Percentiles rank a stretch among this genome's conserved stretches.
Evolutionary conservation across 1,139 yeast species (phyloP).

Genomic region (Pichia sp.): DNA sequence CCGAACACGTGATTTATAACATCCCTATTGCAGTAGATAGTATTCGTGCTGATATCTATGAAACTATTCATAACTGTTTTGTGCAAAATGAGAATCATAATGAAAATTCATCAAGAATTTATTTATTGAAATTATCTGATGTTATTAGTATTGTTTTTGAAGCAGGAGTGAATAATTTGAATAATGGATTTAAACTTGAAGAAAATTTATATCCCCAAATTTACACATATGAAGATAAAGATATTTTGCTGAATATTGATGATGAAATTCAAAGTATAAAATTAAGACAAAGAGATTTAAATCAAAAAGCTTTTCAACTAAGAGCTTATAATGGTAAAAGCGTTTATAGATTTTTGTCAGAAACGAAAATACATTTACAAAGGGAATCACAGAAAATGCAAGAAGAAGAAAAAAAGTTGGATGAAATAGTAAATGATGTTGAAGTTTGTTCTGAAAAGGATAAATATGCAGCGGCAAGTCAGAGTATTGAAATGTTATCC

Average conservation of each 20-base stretch:
- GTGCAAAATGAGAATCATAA: slow-evolving; percentile 29
- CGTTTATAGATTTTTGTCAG: slow-evolving; percentile 6
- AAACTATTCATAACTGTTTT: slow-evolving; percentile 30
- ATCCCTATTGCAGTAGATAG: slow-evolving; percentile 32
- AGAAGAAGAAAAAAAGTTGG: not conserved
- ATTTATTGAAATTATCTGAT: slow-evolving; percentile 33
- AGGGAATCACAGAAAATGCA: slow-evolving; percentile 12
- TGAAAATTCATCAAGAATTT: no score
- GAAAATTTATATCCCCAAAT: slow-evolving; percentile 41
- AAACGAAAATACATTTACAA: slow-evolving; percentile 4
- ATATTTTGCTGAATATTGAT: slow-evolving; percentile 19
- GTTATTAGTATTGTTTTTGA: slow-evolving; percentile 35
- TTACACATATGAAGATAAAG: slow-evolving; percentile 30
- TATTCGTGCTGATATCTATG: slow-evolving; percentile 27
- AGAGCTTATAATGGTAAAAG: slow-evolving; percentile 33
- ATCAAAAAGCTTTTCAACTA: slow-evolving; percentile 24
- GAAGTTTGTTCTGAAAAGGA: slow-evolving; percentile 8
- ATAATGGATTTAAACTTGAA: slow-evolving; percentile 33
- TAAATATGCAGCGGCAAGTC: slow-evolving; percentile 15
- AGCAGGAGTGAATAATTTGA: slow-evolving; percentile 31
- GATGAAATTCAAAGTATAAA: slow-evolving; percentile 19
- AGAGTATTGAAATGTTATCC: slow-evolving; percentile 8
- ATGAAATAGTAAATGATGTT: not conserved
- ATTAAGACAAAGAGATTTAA: slow-evolving; percentile 4
- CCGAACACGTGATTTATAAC: slow-evolving; percentile 16